These are phyloP conservation scores for Paramecium tetraurelia DNA, from an alignment of 73 alveolate species.

Conservation along the genomic window DNA sequence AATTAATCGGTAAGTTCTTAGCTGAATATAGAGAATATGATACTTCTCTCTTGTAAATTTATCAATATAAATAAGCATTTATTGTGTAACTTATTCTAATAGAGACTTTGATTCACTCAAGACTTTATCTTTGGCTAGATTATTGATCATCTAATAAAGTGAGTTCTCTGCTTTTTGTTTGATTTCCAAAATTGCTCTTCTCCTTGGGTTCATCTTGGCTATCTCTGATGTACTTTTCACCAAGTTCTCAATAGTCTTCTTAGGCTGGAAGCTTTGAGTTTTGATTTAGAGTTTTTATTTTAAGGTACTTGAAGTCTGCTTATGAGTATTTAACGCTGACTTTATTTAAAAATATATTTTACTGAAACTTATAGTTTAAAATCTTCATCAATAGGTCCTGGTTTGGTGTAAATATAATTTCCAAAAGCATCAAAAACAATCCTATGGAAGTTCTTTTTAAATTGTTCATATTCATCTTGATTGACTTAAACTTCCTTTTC, in stretches of 20 bases:
- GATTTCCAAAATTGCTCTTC: not conserved
- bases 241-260: not conserved
- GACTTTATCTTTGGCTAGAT: conserved; percentile 25
- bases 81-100: not conserved
- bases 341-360: not conserved
- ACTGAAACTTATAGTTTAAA: conserved; percentile 1
- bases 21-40: not conserved
- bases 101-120: not conserved
- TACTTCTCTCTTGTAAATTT: conserved; percentile 49
- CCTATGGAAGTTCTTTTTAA: conserved; percentile 34
- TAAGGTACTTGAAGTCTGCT: not conserved
- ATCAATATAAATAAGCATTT: conserved; percentile 17
- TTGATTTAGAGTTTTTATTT: not conserved
- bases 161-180: conserved; percentile 37
- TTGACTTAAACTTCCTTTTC: not conserved
- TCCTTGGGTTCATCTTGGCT: conserved; percentile 33
- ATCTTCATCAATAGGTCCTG: not conserved
- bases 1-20: not conserved
- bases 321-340: conserved; percentile 12
- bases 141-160: not conserved
- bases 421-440: conserved; percentile 50
- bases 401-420: conserved; percentile 15
- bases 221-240: conserved; percentile 46
- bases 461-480: conserved; percentile 24
- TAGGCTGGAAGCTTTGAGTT: conserved; percentile 28